Percentiles rank a stretch among this genome's conserved stretches.
Conservation (phyloP, 2,329 filamentous ascomycete species). For the Colletotrichum noveboracense region DNA sequence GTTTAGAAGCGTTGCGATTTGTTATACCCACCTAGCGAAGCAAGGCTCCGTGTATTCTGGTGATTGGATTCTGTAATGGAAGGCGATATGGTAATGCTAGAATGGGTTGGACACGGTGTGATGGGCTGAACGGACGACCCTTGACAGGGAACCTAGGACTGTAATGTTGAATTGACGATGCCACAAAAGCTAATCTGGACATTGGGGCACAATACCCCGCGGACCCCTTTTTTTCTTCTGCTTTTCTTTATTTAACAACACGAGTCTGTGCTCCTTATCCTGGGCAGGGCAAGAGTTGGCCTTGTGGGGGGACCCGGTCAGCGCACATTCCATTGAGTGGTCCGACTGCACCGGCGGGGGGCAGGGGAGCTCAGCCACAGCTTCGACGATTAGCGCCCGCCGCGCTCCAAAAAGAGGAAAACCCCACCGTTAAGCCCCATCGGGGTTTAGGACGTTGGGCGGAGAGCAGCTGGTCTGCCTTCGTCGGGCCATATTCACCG, state of each 20-base stretch:
- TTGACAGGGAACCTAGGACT: not conserved
- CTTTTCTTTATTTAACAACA: not conserved
- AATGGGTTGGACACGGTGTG: not conserved
- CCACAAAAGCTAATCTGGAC: slow-evolving; percentile 1
- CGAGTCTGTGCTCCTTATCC: slow-evolving; percentile 5
- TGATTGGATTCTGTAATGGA: not conserved
- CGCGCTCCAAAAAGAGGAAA: not conserved
- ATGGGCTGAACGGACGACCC: not conserved
- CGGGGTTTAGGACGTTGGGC: not conserved
- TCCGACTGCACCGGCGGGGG: not conserved
- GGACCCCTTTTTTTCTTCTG: slow-evolving; percentile 4
- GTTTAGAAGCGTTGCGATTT: slow-evolving; percentile 19
- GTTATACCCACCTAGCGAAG: slow-evolving; percentile 14
- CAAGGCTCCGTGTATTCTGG: not conserved
- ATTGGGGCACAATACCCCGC: slow-evolving; percentile 3
- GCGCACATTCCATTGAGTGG: not conserved
- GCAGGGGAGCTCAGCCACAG: not conserved
- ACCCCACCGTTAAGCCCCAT: not conserved
- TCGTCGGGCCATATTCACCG: not conserved
- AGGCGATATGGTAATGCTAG: not conserved
- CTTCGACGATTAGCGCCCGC: not conserved
- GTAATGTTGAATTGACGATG: slow-evolving; percentile 19
- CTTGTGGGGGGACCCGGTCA: not conserved
- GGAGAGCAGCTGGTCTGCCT: not conserved
- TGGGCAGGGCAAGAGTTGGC: not conserved